A percentile compares a stretch with the other conserved stretches of the same genome.
phyloP scores from a whole-genome alignment of 208 protist species.

The Leishmania gerbilli region DNA sequence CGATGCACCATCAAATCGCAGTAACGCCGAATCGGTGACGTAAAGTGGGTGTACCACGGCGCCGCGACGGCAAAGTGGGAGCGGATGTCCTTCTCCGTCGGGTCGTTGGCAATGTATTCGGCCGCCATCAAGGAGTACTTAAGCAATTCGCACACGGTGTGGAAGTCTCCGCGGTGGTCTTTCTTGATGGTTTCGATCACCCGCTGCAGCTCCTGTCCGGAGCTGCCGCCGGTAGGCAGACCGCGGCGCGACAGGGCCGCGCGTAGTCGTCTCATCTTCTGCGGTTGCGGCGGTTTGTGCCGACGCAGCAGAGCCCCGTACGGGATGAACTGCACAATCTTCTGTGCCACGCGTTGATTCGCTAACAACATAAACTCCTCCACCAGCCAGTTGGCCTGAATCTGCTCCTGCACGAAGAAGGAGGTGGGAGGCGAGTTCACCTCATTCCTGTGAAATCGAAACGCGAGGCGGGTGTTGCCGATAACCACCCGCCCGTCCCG shows the following conservation, averaged over 20 bases:
- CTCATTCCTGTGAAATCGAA: slow-evolving; percentile 59
- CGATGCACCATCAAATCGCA: slow-evolving; percentile 93
- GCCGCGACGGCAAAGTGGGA: slow-evolving; percentile 91
- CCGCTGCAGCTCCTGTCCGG: slow-evolving; percentile 54
- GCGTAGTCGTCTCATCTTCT: slow-evolving; percentile 45
- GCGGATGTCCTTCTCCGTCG: slow-evolving; percentile 27
- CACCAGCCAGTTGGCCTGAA: slow-evolving; percentile 88
- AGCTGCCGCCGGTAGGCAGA: slow-evolving; percentile 42
- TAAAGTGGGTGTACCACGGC: slow-evolving; percentile 95
- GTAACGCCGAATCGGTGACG: slow-evolving; percentile 94
- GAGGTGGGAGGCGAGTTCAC: slow-evolving; percentile 40
- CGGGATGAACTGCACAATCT: slow-evolving; percentile 81
- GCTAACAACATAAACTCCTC: slow-evolving; percentile 95
- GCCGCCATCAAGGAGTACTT: slow-evolving; percentile 79
- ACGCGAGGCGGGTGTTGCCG: slow-evolving; percentile 52
- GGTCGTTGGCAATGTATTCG: slow-evolving; percentile 80
- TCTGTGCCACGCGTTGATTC: slow-evolving; percentile 87
- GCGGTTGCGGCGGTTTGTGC: slow-evolving; percentile 65
- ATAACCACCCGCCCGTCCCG: slow-evolving; percentile 59
- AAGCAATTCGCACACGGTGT: slow-evolving; percentile 60
- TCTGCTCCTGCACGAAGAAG: slow-evolving; percentile 56
- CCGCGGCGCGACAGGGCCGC: slow-evolving; percentile 21
- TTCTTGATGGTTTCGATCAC: slow-evolving; percentile 37
- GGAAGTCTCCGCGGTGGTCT: slow-evolving; percentile 31
- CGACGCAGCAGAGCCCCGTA: slow-evolving; percentile 79